Conservation (phyloP, 208 protist genomes). For the Wallacemonas sp. region DNA sequence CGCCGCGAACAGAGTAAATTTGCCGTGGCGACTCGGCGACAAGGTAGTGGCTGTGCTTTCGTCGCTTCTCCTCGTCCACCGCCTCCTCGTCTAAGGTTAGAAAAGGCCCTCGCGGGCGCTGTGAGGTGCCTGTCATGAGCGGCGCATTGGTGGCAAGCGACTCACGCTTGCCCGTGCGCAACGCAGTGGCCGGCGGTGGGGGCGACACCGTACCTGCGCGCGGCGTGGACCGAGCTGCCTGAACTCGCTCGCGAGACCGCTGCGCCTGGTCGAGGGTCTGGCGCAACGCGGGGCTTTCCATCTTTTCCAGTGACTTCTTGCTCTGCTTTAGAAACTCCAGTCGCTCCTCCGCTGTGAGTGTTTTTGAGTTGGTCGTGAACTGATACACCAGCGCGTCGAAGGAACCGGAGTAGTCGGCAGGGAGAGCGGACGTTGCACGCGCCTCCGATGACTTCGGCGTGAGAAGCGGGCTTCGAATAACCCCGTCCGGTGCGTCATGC, state of each 20-base stretch:
- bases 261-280: conserved; percentile 5
- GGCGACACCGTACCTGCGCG: neutral
- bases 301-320: conserved; percentile 5
- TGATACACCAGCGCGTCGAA: conserved; percentile 24
- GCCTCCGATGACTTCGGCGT: neutral
- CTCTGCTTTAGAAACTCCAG: conserved; percentile 14
- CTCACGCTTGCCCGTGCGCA: neutral
- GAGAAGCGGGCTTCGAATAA: neutral
- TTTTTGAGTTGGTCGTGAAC: conserved; percentile 14
- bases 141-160: neutral
- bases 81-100: neutral
- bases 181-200: neutral
- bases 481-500: neutral
- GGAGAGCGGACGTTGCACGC: neutral
- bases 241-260: neutral
- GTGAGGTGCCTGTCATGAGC: neutral
- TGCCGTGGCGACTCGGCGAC: neutral
- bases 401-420: neutral
- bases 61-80: neutral
- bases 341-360: conserved; percentile 1
- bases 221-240: neutral
- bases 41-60: neutral
- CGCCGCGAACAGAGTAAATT: conserved; percentile 5
- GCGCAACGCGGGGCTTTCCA: conserved; percentile 8
- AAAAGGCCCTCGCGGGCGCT: neutral